Evolutionary conservation across 371 early-diverging fungal species (phyloP).

Genomic region (Rhizomucor miehei): DNA sequence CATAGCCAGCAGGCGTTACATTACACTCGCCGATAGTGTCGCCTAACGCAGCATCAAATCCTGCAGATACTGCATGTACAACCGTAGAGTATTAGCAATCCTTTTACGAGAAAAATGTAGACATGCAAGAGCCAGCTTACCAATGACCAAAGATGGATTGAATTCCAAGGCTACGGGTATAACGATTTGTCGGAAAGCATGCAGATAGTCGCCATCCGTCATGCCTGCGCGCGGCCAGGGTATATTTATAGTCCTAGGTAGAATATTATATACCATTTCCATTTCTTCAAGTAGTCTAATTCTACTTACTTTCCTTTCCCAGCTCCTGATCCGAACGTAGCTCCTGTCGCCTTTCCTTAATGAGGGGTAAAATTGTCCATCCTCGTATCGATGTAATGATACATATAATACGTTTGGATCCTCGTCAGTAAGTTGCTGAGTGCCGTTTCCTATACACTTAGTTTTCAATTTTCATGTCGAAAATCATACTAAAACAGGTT

Average conservation of each 20-base stretch:
- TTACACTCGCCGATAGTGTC: conserved; percentile 86
- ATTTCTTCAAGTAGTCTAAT: background rate
- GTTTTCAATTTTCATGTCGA: background rate
- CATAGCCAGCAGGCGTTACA: conserved; percentile 83
- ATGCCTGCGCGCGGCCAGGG: conserved; percentile 80
- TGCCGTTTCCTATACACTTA: conserved; percentile 75
- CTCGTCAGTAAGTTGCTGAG: conserved; percentile 74
- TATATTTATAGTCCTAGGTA: conserved; percentile 78
- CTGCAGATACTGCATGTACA: conserved; percentile 71
- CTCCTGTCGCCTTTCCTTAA: conserved; percentile 50
- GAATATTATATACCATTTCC: conserved; percentile 1
- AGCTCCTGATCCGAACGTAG: conserved; percentile 53
- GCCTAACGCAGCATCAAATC: conserved; percentile 87
- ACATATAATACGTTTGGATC: conserved; percentile 81
- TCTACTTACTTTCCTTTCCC: conserved; percentile 62
- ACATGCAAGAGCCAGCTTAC: conserved; percentile 23
- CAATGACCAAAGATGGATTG: conserved; percentile 78
- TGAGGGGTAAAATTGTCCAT: conserved; percentile 76
- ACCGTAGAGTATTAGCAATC: too few species aligned
- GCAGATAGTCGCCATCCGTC: conserved; percentile 85
- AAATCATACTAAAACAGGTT: background rate
- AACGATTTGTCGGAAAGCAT: conserved; percentile 74
- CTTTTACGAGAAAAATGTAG: too few species aligned
- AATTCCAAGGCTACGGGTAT: conserved; percentile 86
- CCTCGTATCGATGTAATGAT: conserved; percentile 84